Evolutionary conservation across 352 stramenopile genomes (phyloP), one percentile per base, ranked within the genome.

Genomic region (Aphanomyces euteiches): DNA sequence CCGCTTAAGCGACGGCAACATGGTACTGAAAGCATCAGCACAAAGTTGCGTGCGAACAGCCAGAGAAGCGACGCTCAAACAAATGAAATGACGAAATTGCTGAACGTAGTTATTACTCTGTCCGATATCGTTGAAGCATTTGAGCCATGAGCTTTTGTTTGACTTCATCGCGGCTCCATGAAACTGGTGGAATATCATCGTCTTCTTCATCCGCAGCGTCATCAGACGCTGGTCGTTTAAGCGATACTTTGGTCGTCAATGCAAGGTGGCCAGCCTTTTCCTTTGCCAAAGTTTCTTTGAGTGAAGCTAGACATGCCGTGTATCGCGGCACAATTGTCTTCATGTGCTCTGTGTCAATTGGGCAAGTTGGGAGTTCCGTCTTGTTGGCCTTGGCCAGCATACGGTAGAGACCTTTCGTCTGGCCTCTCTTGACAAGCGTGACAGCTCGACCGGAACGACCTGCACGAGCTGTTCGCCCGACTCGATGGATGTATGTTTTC

Each of bases 401-500:
- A 28, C 85, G 82, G 69, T 82, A 75, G 72, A 93, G 82, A 7
- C 78, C 79, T 73, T 91, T 93, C 75, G 87, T 84, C 65, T 95
- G 87, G 2, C 88, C 87, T 73, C 82, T 85, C 72, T 94, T 92
- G 39, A 95, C 84, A 0, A 96, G 78, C 61, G 87, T 95, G 67
- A 93, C 83, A 66, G 73, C 81, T 50, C 82, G 79, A 60, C 88
- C 88, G 37, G 84, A 76, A 21, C 85, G 84, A n/a, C 88, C 88
- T 54, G 88, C 88, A 78, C 88, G 83, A 41, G 88, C 88, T 1
- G 88, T 93, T 56, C 88, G 86, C 48, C 88, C 88, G 6, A 94
- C 88, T 43, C 88, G 86, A 74, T 95, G 88, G 66, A 95, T 93
- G 72, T 95, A 98, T 66, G 90, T 98, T 75, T 96, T 96, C 67